A percentile compares a stretch with the other conserved stretches of the same genome.
These are phyloP conservation scores for Aegilops speltoides DNA, from an alignment of 176 grass and related monocot genomes.

Conservation along the genomic window DNA sequence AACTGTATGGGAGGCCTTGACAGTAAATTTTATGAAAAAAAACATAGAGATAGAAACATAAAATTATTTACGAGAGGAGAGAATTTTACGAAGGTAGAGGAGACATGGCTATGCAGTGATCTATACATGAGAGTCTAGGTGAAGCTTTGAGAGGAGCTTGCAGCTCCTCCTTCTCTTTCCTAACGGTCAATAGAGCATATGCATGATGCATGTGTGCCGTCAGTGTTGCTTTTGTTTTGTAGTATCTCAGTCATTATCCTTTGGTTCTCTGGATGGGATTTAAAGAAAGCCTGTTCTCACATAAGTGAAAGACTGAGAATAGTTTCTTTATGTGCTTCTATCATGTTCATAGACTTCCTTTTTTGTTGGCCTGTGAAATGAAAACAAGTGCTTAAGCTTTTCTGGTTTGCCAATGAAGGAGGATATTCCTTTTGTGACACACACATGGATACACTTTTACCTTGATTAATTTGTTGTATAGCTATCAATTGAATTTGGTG, in stretches of 20 bases:
- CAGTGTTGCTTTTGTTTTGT: conserved; percentile 1
- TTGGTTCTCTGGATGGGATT: conserved; percentile 1
- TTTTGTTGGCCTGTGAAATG: neutral
- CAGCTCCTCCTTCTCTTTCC: conserved; percentile 11
- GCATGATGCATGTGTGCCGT: neutral
- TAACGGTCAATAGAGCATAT: neutral
- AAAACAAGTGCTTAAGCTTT: neutral
- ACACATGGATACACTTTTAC: neutral
- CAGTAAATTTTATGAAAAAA: neutral
- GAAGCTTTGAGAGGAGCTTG: neutral
- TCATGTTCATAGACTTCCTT: neutral
- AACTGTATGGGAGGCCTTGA: neutral
- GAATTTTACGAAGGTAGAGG: neutral
- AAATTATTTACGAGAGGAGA: neutral
- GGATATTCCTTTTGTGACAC: neutral
- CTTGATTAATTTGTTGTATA: neutral
- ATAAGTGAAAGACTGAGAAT: conserved; percentile 1
- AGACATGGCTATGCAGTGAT: neutral
- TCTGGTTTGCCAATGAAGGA: neutral
- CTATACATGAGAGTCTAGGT: neutral
- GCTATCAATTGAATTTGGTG: neutral
- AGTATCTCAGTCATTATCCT: neutral
- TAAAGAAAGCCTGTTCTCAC: neutral
- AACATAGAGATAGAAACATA: neutral
- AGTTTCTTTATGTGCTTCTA: conserved; percentile 11